Conservation (phyloP, 208 protist genomes). For the Porcisia deanei region DNA sequence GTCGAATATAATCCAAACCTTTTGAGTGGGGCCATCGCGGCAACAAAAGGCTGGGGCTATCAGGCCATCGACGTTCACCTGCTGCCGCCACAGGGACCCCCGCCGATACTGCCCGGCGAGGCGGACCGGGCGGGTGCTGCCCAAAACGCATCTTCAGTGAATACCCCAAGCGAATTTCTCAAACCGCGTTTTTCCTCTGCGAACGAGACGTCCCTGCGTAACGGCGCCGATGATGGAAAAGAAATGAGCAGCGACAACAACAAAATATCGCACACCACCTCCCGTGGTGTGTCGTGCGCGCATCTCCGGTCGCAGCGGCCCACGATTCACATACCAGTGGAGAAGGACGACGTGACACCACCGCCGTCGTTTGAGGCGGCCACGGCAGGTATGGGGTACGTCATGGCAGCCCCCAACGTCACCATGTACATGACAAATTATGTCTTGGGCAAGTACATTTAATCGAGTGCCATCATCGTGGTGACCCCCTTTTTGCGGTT, state of each 20-base stretch:
- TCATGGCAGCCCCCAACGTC: background rate
- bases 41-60: constrained; percentile 29
- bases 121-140: background rate
- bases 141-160: background rate
- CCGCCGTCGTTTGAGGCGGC: constrained; percentile 21
- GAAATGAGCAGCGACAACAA: background rate
- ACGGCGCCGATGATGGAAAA: background rate
- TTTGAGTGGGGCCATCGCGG: constrained; percentile 18
- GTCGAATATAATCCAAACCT: constrained; percentile 20
- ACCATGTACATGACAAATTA: background rate
- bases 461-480: background rate
- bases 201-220: no score
- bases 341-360: background rate
- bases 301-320: constrained; percentile 2
- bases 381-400: constrained; percentile 12
- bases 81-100: background rate
- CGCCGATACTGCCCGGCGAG: background rate
- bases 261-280: background rate
- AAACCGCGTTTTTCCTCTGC: background rate
- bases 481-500: background rate
- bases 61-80: constrained; percentile 20
- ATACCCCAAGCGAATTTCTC: background rate
- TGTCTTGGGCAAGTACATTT: background rate
- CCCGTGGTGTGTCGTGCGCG: background rate
- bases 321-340: constrained; percentile 3